These are phyloP conservation scores for Bacidia rubella DNA, from an alignment of 495 filamentous ascomycete species.

Conservation along the genomic window DNA sequence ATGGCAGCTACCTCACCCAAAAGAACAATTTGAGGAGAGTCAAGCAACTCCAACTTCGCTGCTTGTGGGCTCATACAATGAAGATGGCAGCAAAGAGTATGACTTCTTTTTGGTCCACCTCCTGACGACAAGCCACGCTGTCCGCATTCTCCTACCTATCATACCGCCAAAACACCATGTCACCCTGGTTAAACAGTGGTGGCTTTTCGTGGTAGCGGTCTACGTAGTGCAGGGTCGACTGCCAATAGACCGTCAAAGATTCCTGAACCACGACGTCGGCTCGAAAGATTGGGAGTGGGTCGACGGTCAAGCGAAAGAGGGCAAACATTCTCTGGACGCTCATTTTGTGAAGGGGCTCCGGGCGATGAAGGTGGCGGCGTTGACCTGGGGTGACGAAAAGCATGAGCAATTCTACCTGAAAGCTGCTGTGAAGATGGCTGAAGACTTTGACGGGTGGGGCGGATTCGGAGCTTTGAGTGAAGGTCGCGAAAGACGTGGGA, in stretches of 20 bases:
- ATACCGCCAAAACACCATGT: slow-evolving; percentile 62
- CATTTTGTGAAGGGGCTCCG: slow-evolving; percentile 75
- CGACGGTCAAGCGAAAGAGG: slow-evolving; percentile 50
- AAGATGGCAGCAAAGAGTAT: slow-evolving; percentile 32
- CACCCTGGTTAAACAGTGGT: slow-evolving; percentile 69
- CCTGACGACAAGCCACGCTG: slow-evolving; percentile 73
- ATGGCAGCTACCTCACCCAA: slow-evolving; percentile 48
- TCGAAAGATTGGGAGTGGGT: slow-evolving; percentile 67
- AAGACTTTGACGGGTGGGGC: slow-evolving; percentile 65
- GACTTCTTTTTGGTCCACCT: slow-evolving; percentile 80
- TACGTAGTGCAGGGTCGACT: slow-evolving; percentile 68
- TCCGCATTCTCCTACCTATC: slow-evolving; percentile 68
- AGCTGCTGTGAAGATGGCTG: slow-evolving; percentile 57
- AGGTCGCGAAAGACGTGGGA: background rate
- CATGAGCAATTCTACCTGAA: slow-evolving; percentile 53
- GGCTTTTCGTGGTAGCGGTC: slow-evolving; percentile 63
- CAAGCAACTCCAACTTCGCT: slow-evolving; percentile 64
- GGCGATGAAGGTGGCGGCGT: slow-evolving; percentile 57
- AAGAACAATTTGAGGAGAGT: slow-evolving; percentile 57
- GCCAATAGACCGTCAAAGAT: slow-evolving; percentile 41
- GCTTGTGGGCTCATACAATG: slow-evolving; percentile 40
- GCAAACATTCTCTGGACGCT: slow-evolving; percentile 51
- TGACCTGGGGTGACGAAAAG: slow-evolving; percentile 67
- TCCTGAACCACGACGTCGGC: slow-evolving; percentile 44
- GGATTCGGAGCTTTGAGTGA: background rate